Base-by-base conservation (phyloP, 148 eudicot genomes). In the Polygonum maritimum region DNA sequence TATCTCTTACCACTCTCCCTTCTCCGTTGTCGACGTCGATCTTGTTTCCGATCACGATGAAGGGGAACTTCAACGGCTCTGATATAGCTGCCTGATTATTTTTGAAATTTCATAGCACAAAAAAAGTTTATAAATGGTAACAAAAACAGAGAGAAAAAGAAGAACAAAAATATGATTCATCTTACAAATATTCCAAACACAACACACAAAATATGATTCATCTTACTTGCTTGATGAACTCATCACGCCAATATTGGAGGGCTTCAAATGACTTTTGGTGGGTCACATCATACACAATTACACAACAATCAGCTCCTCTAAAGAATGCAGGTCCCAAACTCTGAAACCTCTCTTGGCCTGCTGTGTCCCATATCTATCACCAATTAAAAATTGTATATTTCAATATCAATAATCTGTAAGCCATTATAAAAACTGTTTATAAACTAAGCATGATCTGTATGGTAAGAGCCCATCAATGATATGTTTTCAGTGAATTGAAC, bases 1-100 rank as follows among this genome's bases (percentile, higher is more conserved):
- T 74, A 2, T 31, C 6, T 7, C 85, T 80, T 48, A 90, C 94
- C 85, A 31, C 82, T 54, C 90, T 81, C 22, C 74, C 81, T 10
- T 84, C 83, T 65, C 90, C 94, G 78, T 76, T 86, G 22, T 83
- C 83, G 51, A 79, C 75, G 74, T 90, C 94, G 33, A 86, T 81
- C 85, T 90, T 90, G 81, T 90, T 90, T 38, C 94, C 94, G 8
- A 90, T 79, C 52, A 90, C 76, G 35, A 90, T 85, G 40, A 90
- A 90, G 4, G 94, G 92, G 39, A 88, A 87, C 15, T 80, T 82
- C 22, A 81, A 76, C 26, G 90, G 89, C 44, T 90, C 86, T 7
- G 86, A 69, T 2, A 85, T 87, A 75, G 83, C 85, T 2, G 88
- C 87, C 92, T 88, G 83, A 33, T 75, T 41, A 69, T 3, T 74